These are phyloP conservation scores for Penicillium sp. DNA, from an alignment of 2,329 filamentous ascomycete species.

Conservation along the genomic window DNA sequence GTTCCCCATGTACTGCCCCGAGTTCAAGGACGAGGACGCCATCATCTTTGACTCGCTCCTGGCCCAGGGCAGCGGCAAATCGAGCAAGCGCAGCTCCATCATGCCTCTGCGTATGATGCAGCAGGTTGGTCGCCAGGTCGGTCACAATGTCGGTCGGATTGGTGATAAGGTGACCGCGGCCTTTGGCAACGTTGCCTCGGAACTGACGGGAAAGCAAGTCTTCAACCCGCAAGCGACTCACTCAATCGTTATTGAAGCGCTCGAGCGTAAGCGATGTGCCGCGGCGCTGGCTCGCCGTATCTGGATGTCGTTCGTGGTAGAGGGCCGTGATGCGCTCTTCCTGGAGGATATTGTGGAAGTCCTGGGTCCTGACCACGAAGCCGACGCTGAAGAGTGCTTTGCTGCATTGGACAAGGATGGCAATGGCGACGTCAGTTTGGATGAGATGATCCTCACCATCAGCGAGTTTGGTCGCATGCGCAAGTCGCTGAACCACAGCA, in stretches of 20 bases:
- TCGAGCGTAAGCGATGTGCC: conserved; percentile 80
- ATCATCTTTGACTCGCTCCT: conserved; percentile 83
- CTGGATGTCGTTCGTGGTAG: conserved; percentile 97
- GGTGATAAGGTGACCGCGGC: conserved; percentile 92
- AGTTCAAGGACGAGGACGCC: conserved; percentile 91
- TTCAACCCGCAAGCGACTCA: conserved; percentile 92
- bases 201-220: conserved; percentile 93
- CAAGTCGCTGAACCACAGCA: conserved; percentile 86
- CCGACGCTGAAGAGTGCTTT: conserved; percentile 87
- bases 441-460: conserved; percentile 91
- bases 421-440: conserved; percentile 92
- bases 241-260: conserved; percentile 83
- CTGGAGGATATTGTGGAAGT: conserved; percentile 85
- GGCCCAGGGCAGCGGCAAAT: conserved; percentile 62
- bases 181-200: conserved; percentile 89
- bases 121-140: conserved; percentile 60
- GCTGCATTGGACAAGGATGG: conserved; percentile 77
- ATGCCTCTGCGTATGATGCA: conserved; percentile 77
- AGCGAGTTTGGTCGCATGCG: conserved; percentile 82
- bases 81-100: conserved; percentile 59
- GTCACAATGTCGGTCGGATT: conserved; percentile 73
- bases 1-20: conserved; percentile 89
- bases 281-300: conserved; percentile 93
- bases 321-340: conserved; percentile 79
- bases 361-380: conserved; percentile 71